Percentiles rank a stretch among this genome's conserved stretches.
phyloP scores from a whole-genome alignment of 352 stramenopile genomes.

The Pythium sp. region DNA sequence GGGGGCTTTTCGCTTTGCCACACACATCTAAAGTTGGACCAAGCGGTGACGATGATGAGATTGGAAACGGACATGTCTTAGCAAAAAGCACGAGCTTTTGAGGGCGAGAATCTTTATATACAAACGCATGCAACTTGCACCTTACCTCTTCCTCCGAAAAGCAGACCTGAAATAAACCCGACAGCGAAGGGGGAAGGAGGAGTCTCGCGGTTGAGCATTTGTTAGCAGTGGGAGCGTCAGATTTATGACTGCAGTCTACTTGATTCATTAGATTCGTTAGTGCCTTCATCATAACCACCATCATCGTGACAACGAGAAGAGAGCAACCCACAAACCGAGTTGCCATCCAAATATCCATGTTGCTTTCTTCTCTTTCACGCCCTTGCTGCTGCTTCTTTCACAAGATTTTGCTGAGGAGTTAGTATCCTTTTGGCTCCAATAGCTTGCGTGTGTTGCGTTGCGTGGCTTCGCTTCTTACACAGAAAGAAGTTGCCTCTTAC shows the following conservation, averaged over 20 bases:
- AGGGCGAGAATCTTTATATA: neutral
- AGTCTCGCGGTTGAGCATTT: neutral
- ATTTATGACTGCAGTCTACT: neutral
- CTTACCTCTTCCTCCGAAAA: neutral
- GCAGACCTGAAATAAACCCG: neutral
- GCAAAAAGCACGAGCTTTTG: neutral
- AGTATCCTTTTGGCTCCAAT: neutral
- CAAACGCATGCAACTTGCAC: neutral
- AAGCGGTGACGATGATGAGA: neutral
- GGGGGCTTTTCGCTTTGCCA: conserved; percentile 3
- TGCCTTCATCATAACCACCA: neutral
- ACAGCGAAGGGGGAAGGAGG: neutral
- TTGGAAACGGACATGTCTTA: conserved; percentile 9
- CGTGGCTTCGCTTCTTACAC: neutral
- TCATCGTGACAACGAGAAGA: neutral
- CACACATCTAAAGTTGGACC: conserved; percentile 13
- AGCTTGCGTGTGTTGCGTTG: neutral
- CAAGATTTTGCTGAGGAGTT: neutral
- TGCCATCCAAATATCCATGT: conserved; percentile 7
- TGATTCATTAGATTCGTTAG: neutral
- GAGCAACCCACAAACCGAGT: neutral
- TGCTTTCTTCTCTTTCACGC: conserved; percentile 1
- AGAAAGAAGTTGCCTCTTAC: conserved; percentile 25
- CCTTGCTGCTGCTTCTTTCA: neutral
- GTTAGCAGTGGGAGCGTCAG: neutral